Base-by-base conservation (phyloP, 441 rosid genomes). In the Oxalis stricta region DNA sequence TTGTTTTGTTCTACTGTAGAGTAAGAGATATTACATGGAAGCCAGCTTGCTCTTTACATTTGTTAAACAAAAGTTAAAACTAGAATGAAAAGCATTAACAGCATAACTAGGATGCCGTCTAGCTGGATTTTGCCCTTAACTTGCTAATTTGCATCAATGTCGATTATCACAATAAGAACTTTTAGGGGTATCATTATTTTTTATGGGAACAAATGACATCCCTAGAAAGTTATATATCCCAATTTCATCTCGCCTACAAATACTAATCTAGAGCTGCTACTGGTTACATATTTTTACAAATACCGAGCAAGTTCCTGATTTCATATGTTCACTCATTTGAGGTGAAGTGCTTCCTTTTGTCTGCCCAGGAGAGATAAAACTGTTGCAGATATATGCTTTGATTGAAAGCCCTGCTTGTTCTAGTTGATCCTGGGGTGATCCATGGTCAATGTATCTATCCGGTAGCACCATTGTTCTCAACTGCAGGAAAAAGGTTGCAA, bases 361-460 rank as follows among this genome's bases (percentile, higher is more conserved):
- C 52, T 70, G 4, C 85, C 91, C 58, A 80, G 33, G 10, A 80
- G 66, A 40, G 85, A 72, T 32, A 74, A 53, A 38, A 80, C 73
- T 15, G 82, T 77, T 12, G 78, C 85, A 6, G 75, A 47, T 10
- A 80, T 68, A 41, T 80, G 76, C 51, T 58, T 66, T 10, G 84
- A 60, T n/a, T 24, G 84, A 70, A 15, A 77, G 70, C 38, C 85
- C 85, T 4, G 84, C 72, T 53, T 62, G 73, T 50, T 77, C 76
- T 6, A 75, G 45, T 64, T 81, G 83, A 55, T 75, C 78, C 32
- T 56, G 29, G n/a, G 75, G 69, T 32, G 85, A 39, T 40, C 80
- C 91, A 34, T 77, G 85, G 13, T 77, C 80, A 8, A 80, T 80
- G 56, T 80, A 77, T 67, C 78, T 66, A 49, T 80, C 91, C 3